Percentiles rank a stretch among this genome's conserved stretches.
Conservation (phyloP, 2,329 filamentous ascomycete species). For the Pyricularia grisea region DNA sequence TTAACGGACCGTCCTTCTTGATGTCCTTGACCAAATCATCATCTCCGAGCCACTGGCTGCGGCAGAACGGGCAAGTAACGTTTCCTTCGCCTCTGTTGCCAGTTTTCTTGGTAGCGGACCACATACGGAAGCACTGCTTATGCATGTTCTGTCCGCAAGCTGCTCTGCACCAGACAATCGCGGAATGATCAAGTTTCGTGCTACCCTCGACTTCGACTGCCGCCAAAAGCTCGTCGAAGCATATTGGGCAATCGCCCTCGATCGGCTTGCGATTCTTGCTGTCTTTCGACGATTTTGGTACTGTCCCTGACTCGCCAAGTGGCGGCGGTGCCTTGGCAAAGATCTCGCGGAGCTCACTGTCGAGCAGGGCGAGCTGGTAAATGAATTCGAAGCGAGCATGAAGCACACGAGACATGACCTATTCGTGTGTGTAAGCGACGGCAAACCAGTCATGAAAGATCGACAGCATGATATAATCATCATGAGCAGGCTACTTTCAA, state of each 20-base stretch:
- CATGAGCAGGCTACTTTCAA: not conserved
- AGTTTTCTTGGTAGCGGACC: conserved; percentile 37
- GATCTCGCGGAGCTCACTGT: conserved; percentile 48
- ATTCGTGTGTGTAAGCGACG: not conserved
- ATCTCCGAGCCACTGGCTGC: conserved; percentile 44
- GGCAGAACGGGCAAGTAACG: conserved; percentile 53
- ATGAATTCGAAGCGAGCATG: conserved; percentile 44
- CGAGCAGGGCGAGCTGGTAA: conserved; percentile 53
- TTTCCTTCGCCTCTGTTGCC: conserved; percentile 16
- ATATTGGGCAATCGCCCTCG: conserved; percentile 49
- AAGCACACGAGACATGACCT: conserved; percentile 50
- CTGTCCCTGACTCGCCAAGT: conserved; percentile 19
- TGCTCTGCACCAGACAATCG: conserved; percentile 39
- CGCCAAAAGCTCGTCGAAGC: conserved; percentile 36
- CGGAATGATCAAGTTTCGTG: not conserved
- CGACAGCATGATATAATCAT: not conserved
- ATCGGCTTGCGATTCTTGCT: conserved; percentile 34
- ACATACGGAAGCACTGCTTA: conserved; percentile 42
- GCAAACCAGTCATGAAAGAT: not conserved
- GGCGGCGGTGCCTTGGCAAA: conserved; percentile 44
- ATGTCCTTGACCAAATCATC: conserved; percentile 32
- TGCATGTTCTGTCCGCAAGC: conserved; percentile 48
- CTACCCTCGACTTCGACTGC: conserved; percentile 17
- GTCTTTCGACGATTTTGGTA: not conserved
- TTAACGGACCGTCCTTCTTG: conserved; percentile 27